phyloP scores from a whole-genome alignment of 352 stramenopile genomes.

The Pythium vanterpoolii region DNA sequence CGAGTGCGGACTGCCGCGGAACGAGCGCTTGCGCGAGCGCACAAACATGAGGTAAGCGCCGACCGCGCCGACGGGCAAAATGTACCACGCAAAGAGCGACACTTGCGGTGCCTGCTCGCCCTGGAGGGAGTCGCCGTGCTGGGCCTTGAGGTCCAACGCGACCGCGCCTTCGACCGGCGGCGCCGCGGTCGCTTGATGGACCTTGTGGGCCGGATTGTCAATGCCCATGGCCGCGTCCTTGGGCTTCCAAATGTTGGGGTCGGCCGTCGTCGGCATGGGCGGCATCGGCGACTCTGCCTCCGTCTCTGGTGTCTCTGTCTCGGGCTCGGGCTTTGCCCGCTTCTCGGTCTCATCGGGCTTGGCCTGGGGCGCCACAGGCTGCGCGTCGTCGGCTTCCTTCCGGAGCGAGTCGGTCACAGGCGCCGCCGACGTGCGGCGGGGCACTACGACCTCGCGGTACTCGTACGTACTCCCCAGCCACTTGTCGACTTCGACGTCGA shows the following conservation, averaged over 20 bases:
- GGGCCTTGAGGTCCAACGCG: conserved; percentile 29
- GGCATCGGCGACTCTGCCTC: conserved; percentile 9
- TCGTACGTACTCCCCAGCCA: conserved; percentile 64
- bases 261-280: conserved; percentile 18
- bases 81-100: conserved; percentile 79
- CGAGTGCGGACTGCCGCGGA: conserved; percentile 7
- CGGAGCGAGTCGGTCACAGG: conserved; percentile 17
- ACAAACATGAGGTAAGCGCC: conserved; percentile 67
- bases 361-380: conserved; percentile 17
- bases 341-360: conserved; percentile 15
- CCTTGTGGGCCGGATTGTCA: conserved; percentile 56
- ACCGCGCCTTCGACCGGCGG: conserved; percentile 35
- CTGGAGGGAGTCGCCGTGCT: conserved; percentile 36
- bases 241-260: conserved; percentile 43
- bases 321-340: conserved; percentile 19
- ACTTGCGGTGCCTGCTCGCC: conserved; percentile 48
- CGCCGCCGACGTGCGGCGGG: conserved; percentile 24
- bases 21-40: conserved; percentile 19
- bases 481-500: conserved; percentile 69
- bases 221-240: conserved; percentile 70
- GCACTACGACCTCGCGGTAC: conserved; percentile 55
- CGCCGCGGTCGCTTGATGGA: conserved; percentile 3
- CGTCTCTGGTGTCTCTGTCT: neutral
- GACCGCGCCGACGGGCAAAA: conserved; percentile 61
- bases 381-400: conserved; percentile 13